phyloP scores from a whole-genome alignment of 2,329 filamentous ascomycete genomes.

The Xylaria sp. region DNA sequence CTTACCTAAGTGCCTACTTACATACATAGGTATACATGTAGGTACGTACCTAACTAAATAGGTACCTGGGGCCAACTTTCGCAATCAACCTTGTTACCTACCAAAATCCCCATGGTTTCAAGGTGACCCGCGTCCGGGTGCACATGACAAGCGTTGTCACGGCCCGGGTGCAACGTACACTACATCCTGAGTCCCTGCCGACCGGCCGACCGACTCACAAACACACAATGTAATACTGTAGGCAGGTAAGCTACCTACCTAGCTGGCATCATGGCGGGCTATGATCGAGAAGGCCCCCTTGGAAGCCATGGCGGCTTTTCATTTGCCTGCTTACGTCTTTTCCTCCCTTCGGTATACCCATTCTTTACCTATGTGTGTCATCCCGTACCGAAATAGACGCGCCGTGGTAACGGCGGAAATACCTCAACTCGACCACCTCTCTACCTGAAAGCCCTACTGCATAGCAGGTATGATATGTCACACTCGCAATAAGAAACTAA shows the following conservation, averaged over 20 bases:
- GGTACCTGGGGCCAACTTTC: no score
- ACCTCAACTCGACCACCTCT: conserved; percentile 15
- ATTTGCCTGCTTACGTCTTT: conserved; percentile 13
- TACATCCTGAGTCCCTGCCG: no score
- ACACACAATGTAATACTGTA: no score
- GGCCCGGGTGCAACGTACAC: conserved; percentile 25
- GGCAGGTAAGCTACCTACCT: no score
- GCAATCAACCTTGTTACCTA: no score
- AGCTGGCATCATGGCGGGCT: conserved; percentile 13
- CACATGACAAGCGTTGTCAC: conserved; percentile 27
- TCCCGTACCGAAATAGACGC: conserved; percentile 16
- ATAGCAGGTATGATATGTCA: no score
- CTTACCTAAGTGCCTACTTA: background rate
- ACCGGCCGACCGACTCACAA: no score
- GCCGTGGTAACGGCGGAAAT: conserved; percentile 8
- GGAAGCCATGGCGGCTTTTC: conserved; percentile 7
- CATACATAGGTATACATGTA: no score
- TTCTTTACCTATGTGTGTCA: conserved; percentile 14
- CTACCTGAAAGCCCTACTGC: background rate
- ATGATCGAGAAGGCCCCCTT: background rate
- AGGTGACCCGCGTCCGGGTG: conserved; percentile 18
- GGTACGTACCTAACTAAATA: no score
- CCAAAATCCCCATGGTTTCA: conserved; percentile 24
- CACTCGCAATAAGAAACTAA: conserved; percentile 5
- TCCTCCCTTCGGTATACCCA: conserved; percentile 4